Evolutionary conservation across 768 basidiomycete genomes (phyloP).

Genomic region (Gloeophyllum trabeum): DNA sequence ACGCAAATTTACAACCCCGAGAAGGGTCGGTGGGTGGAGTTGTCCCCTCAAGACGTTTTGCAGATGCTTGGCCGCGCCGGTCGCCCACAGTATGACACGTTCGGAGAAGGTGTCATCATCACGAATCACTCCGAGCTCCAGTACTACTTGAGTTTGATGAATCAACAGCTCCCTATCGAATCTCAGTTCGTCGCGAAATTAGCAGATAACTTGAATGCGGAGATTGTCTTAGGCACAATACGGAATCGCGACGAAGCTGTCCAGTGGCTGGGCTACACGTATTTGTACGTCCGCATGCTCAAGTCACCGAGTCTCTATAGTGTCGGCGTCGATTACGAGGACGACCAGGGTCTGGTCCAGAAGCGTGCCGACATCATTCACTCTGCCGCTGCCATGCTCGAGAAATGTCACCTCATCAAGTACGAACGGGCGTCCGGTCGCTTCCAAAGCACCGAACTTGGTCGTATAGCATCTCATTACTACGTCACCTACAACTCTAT

Average conservation of each 20-base stretch:
- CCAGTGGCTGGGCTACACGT: slow-evolving; percentile 94
- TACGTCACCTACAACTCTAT: slow-evolving; percentile 94
- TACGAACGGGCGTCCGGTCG: slow-evolving; percentile 84
- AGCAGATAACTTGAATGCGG: slow-evolving; percentile 94
- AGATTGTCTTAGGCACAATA: slow-evolving; percentile 91
- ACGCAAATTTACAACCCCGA: slow-evolving; percentile 99
- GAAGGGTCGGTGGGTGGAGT: slow-evolving; percentile 94
- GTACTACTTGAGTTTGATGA: slow-evolving; percentile 90
- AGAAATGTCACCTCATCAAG: slow-evolving; percentile 90
- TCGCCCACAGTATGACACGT: slow-evolving; percentile 94
- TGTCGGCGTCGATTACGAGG: slow-evolving; percentile 83
- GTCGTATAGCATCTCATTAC: slow-evolving; percentile 90
- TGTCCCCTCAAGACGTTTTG: slow-evolving; percentile 90
- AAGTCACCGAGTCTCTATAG: slow-evolving; percentile 80
- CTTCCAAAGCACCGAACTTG: slow-evolving; percentile 89
- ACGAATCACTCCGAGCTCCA: slow-evolving; percentile 96
- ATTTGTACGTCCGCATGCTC: slow-evolving; percentile 94
- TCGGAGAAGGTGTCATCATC: slow-evolving; percentile 96
- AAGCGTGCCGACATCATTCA: slow-evolving; percentile 93
- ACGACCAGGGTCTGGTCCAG: slow-evolving; percentile 73
- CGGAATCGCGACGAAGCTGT: slow-evolving; percentile 95
- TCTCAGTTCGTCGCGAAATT: slow-evolving; percentile 87
- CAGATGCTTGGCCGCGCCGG: slow-evolving; percentile 99
- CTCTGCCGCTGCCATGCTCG: slow-evolving; percentile 84
- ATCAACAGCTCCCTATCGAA: slow-evolving; percentile 97